Evolutionary conservation across 257 asterid genomes (phyloP), one percentile per base, ranked within the genome.

Genomic region (Scutellaria minor): DNA sequence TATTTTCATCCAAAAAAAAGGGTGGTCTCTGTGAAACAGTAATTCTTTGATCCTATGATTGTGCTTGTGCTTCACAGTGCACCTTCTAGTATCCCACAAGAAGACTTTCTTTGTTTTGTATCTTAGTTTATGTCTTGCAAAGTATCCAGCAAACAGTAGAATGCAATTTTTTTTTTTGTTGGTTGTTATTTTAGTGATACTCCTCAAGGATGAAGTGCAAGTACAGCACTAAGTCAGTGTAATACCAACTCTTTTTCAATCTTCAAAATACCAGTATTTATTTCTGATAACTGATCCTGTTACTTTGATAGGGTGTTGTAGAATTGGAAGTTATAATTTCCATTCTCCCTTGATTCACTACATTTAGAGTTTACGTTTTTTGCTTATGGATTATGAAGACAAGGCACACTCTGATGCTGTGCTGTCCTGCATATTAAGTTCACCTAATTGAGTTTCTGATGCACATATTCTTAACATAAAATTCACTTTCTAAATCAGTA

Each of bases 401-500:
- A 3, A 31, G 37, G 37, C 37, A 31, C 37, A 31, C 37, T 31
- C 37, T 31, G 37, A 31, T 31, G 37, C 37, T 4, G 5, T 3
- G 5, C 37, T 27, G 37, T 31, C 37, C 37, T 54, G 68, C 48
- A 56, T 56, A 72, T 40, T 52, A 44, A 70, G 5, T 58, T 50
- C 53, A 37, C 59, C 12, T 9, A 39, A 24, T 62, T 15, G 48
- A 55, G 14, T 56, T 68, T 71, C 73, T 51, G 65, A 68, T 11
- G 11, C 13, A 48, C 54, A 6, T 48, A 27, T 24, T 51, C 64
- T 59, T 69, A 39, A 59, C 45, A 5, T 31, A 20, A 7, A 63
- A 8, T 47, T 39, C 42, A 62, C 31, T 68, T 78, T 76, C 47
- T 74, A 9, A 79, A 63, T 45, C 68, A 76, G 71, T 35, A 18